phyloP scores from a whole-genome alignment of 2,329 filamentous ascomycete genomes.

The Clonostachys solani region DNA sequence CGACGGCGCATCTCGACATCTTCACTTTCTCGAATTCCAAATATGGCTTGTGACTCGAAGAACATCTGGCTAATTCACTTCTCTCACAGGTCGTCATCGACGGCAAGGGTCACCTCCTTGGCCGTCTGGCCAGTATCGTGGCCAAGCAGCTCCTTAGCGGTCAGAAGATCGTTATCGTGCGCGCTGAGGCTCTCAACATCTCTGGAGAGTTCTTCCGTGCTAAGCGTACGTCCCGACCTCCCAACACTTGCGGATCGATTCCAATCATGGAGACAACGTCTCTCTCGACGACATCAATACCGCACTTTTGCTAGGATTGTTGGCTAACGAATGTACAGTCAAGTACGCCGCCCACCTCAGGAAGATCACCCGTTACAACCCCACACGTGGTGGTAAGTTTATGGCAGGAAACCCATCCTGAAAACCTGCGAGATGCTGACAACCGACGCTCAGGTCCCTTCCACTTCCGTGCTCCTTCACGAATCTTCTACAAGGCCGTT shows the following conservation, averaged over 20 bases:
- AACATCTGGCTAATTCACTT: slow-evolving; percentile 12
- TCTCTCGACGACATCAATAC: slow-evolving; percentile 4
- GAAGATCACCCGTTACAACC: slow-evolving; percentile 99
- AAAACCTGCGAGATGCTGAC: slow-evolving; percentile 20
- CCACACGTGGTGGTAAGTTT: slow-evolving; percentile 87
- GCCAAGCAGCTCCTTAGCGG: slow-evolving; percentile 98
- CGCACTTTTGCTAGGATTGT: slow-evolving; percentile 35
- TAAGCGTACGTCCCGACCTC: slow-evolving; percentile 78
- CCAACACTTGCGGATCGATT: background rate
- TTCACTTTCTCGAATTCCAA: background rate
- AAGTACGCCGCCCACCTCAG: slow-evolving; percentile 99
- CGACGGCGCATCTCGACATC: background rate
- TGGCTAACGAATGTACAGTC: slow-evolving; percentile 54
- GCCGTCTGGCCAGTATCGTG: slow-evolving; percentile 95
- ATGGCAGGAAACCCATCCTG: slow-evolving; percentile 3
- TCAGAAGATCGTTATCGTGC: slow-evolving; percentile 99
- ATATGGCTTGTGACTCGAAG: slow-evolving; percentile 3
- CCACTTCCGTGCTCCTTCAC: slow-evolving; percentile 98
- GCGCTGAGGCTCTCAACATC: slow-evolving; percentile 99
- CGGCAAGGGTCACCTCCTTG: slow-evolving; percentile 99
- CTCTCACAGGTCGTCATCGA: slow-evolving; percentile 84
- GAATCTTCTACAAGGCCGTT: slow-evolving; percentile 99
- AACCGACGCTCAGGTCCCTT: slow-evolving; percentile 70
- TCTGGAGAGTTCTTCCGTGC: slow-evolving; percentile 99
- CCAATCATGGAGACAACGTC: too few species aligned